A percentile compares a stretch with the other conserved stretches of the same genome.
phyloP scores from a whole-genome alignment of 352 stramenopile species.

The Pythium coloratum region DNA sequence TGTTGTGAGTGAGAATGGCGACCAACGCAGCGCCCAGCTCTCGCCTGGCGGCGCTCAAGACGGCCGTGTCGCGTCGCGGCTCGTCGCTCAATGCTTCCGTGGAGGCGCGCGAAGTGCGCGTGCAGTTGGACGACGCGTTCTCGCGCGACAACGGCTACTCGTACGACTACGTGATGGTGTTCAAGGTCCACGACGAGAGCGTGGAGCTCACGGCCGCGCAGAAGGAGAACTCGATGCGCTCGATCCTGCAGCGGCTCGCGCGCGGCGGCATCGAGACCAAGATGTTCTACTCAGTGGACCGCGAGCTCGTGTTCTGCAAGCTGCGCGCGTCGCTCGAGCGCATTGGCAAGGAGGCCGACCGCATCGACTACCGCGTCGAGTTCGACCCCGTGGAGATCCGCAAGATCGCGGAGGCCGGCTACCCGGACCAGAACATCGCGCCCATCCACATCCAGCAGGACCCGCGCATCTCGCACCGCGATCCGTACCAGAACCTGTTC shows the following conservation, averaged over 20 bases:
- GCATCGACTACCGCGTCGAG: conserved; percentile 81
- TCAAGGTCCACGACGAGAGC: conserved; percentile 78
- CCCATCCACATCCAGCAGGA: conserved; percentile 64
- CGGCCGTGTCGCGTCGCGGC: conserved; percentile 55
- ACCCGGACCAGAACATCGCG: conserved; percentile 58
- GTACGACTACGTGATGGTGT: conserved; percentile 82
- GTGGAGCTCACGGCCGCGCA: conserved; percentile 49
- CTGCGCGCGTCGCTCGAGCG: conserved; percentile 65
- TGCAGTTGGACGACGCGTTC: conserved; percentile 65
- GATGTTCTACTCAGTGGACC: conserved; percentile 76
- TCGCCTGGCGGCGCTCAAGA: conserved; percentile 63
- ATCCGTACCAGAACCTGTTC: conserved; percentile 72
- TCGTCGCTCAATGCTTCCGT: conserved; percentile 67
- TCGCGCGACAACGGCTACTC: conserved; percentile 69
- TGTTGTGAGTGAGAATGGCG: not conserved
- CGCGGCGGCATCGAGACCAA: conserved; percentile 78
- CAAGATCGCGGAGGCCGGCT: conserved; percentile 51
- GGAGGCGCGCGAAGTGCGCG: conserved; percentile 59
- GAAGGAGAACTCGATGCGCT: conserved; percentile 74
- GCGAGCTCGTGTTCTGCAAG: conserved; percentile 78
- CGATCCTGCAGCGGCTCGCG: conserved; percentile 64
- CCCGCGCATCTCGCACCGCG: conserved; percentile 47
- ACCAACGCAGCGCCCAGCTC: conserved; percentile 30
- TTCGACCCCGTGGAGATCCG: conserved; percentile 62
- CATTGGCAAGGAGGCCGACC: conserved; percentile 65